Evolutionary conservation across 768 basidiomycete genomes (phyloP).

Genomic region (Dentipellis fragilis): DNA sequence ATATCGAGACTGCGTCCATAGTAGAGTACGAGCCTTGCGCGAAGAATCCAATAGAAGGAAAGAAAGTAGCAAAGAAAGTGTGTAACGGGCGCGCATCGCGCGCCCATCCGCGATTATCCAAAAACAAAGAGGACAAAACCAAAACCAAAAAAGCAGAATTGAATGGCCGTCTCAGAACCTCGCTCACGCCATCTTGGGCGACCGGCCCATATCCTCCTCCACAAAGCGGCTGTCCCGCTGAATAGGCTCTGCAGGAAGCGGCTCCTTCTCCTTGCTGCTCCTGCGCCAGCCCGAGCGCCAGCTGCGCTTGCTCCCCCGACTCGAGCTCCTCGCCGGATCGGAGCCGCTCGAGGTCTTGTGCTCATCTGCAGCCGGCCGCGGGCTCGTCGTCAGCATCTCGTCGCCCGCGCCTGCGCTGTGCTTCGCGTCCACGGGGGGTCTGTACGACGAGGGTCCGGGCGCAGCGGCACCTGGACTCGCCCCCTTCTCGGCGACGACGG

Average conservation of each 20-base stretch:
- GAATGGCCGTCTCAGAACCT: background rate
- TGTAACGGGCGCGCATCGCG: too few relatives aligned
- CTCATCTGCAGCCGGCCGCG: background rate
- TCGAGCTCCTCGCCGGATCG: background rate
- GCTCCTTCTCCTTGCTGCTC: background rate
- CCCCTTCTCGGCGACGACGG: background rate
- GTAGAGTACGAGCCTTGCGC: too few relatives aligned
- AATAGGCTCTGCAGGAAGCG: background rate
- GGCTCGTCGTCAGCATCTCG: background rate
- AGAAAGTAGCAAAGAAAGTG: too few relatives aligned
- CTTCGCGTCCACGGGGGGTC: background rate
- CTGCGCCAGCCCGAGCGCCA: background rate
- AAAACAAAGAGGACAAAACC: too few relatives aligned
- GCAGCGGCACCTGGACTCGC: background rate
- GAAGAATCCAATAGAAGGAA: too few relatives aligned
- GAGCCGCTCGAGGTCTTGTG: background rate
- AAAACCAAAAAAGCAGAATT: too few relatives aligned
- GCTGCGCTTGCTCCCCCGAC: background rate
- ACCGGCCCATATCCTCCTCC: conserved; percentile 3
- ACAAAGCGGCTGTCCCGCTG: conserved; percentile 12
- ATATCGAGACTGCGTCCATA: background rate
- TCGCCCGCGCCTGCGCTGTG: background rate
- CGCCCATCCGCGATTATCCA: too few relatives aligned
- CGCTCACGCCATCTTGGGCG: background rate
- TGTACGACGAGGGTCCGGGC: background rate